Percentiles rank a stretch among this genome's conserved stretches.
Conservation (phyloP, 495 filamentous ascomycete species). For the Penicillium maclennaniae region DNA sequence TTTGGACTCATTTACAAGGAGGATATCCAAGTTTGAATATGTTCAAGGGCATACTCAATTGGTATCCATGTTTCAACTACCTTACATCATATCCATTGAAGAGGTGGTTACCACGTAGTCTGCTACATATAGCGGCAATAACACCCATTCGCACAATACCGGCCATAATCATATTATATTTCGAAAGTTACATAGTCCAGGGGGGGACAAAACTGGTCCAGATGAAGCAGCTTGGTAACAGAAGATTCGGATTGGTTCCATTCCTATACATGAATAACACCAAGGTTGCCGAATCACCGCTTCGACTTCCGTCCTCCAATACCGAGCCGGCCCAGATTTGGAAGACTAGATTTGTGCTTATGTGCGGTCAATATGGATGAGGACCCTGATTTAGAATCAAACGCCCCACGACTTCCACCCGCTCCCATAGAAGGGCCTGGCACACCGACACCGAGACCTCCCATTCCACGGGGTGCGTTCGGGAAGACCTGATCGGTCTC, state of each 20-base stretch:
- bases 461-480: conserved; percentile 38
- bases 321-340: conserved; percentile 66
- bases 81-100: neutral
- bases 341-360: conserved; percentile 61
- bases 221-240: no score
- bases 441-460: conserved; percentile 4
- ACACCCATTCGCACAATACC: no score
- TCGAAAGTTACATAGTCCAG: no score
- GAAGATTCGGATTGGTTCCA: neutral
- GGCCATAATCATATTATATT: no score
- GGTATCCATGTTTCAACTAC: neutral
- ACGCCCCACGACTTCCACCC: conserved; percentile 3
- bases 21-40: neutral
- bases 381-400: conserved; percentile 11
- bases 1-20: neutral
- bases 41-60: neutral
- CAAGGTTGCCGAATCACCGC: conserved; percentile 22
- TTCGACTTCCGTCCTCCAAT: conserved; percentile 58
- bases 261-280: neutral
- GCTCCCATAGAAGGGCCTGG: conserved; percentile 19
- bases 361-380: conserved; percentile 38
- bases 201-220: no score
- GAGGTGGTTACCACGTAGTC: neutral
- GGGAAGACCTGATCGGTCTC: conserved; percentile 38
- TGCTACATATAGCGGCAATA: no score